A percentile compares a stretch with the other conserved stretches of the same genome.
phyloP scores from a whole-genome alignment of 2,329 filamentous ascomycete species.

The Plenodomus tracheiphilus region DNA sequence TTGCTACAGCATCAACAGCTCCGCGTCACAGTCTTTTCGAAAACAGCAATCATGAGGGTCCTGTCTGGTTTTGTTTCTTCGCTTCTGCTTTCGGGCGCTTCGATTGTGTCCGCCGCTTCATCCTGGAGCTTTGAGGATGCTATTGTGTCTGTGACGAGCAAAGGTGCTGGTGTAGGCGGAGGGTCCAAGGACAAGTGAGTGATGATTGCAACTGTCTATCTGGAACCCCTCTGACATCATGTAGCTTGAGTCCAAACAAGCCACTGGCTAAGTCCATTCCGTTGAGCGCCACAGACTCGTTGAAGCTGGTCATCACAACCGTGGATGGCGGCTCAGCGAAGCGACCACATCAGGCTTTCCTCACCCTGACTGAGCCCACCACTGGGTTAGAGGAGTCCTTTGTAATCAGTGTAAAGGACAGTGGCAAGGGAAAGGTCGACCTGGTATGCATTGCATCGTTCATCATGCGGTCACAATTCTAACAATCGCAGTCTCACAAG shows the following conservation, averaged over 20 bases:
- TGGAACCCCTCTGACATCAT: slow-evolving; percentile 1
- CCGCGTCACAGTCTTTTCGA: slow-evolving; percentile 27
- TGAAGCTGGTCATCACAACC: slow-evolving; percentile 82
- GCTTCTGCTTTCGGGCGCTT: slow-evolving; percentile 46
- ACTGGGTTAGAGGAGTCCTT: slow-evolving; percentile 86
- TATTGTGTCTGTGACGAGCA: slow-evolving; percentile 65
- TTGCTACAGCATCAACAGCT: slow-evolving; percentile 23
- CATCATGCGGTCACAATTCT: slow-evolving; percentile 22
- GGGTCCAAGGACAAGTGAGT: slow-evolving; percentile 68
- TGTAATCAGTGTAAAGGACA: slow-evolving; percentile 80
- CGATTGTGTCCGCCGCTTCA: slow-evolving; percentile 53
- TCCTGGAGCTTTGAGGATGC: slow-evolving; percentile 77
- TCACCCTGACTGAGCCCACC: slow-evolving; percentile 74
- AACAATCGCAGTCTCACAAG: slow-evolving; percentile 70
- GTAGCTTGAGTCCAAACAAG: slow-evolving; percentile 52
- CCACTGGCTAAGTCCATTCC: slow-evolving; percentile 66
- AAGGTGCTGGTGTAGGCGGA: slow-evolving; percentile 57
- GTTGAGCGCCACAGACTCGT: slow-evolving; percentile 69
- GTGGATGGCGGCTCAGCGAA: slow-evolving; percentile 77
- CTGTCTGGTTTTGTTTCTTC: slow-evolving; percentile 48
- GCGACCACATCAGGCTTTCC: slow-evolving; percentile 91
- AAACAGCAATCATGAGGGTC: slow-evolving; percentile 46
- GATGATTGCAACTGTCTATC: not conserved
- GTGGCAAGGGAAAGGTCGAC: slow-evolving; percentile 81
- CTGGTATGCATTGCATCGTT: slow-evolving; percentile 62